These are phyloP conservation scores for Magnusiomyces sp. DNA, from an alignment of 1,139 yeast species.

Conservation along the genomic window DNA sequence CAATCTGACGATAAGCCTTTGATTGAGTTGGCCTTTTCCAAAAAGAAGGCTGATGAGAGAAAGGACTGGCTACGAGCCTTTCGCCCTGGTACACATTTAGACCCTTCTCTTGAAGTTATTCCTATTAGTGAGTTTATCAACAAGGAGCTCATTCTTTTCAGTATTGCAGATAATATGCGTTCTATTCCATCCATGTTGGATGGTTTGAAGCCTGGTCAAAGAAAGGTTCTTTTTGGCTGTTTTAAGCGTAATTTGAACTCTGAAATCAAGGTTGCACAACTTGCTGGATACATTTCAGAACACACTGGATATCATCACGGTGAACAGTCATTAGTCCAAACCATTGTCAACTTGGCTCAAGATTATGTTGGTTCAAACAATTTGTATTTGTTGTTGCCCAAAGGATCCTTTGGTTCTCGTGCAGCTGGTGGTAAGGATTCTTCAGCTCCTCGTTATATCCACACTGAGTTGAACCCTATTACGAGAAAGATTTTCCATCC, in stretches of 20 bases:
- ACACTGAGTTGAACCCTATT: conserved; percentile 70
- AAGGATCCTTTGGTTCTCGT: conserved; percentile 96
- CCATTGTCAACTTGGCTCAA: conserved; percentile 91
- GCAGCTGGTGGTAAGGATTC: conserved; percentile 98
- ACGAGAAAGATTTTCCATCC: conserved; percentile 72
- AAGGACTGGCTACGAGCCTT: conserved; percentile 92
- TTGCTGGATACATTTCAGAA: conserved; percentile 85
- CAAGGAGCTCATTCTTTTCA: conserved; percentile 86
- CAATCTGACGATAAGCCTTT: conserved; percentile 72
- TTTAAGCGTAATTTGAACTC: conserved; percentile 68
- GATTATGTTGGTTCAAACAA: conserved; percentile 92
- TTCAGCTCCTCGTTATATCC: conserved; percentile 96
- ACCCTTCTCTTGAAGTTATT: conserved; percentile 65
- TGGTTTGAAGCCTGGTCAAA: conserved; percentile 96
- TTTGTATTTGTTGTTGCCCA: conserved; percentile 74
- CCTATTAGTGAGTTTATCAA: conserved; percentile 93
- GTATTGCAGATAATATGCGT: conserved; percentile 94
- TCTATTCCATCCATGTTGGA: conserved; percentile 92
- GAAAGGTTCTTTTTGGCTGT: conserved; percentile 85
- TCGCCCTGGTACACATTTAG: conserved; percentile 87
- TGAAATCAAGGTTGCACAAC: conserved; percentile 85
- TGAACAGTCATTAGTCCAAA: conserved; percentile 76
- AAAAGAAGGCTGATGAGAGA: conserved; percentile 93
- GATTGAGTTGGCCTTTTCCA: conserved; percentile 90
- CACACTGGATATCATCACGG: conserved; percentile 96